Evolutionary conservation across 2,329 filamentous ascomycete species (phyloP), one percentile per base, ranked within the genome.

Genomic region (Alternaria incomplexa): DNA sequence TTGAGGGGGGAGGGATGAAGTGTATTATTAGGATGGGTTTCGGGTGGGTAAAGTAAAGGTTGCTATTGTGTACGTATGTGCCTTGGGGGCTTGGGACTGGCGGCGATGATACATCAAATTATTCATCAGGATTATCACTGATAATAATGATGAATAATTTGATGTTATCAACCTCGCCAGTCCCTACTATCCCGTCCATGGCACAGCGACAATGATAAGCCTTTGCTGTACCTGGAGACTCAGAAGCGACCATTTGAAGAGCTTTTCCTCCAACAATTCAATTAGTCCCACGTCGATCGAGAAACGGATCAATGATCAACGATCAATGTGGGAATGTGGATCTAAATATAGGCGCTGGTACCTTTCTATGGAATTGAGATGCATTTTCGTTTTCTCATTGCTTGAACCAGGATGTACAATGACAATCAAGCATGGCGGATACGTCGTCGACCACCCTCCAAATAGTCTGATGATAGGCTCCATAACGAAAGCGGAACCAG

Each of bases 1-100:
- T 58, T 40, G 36, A 55, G 44, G 60, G 46, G 26, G 3, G 25
- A 64, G 76, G 28, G 36, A 40, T 40, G n/a, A 5, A 5, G 45
- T 63, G 59, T 54, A 63, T 48, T 52, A 53, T 32, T 20, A 25
- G 54, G 20, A 46, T 51, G 20, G 28, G 48, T 56, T 40, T 52
- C 30, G n/a, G 55, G 56, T n/a, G 17, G 47, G n/a, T n/a, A n/a
- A n/a, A n/a, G n/a, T n/a, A n/a, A n/a, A n/a, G n/a, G n/a, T n/a
- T n/a, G n/a, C n/a, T n/a, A n/a, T n/a, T n/a, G n/a, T n/a, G n/a
- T n/a, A n/a, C n/a, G n/a, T 17, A 11, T 40, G n/a, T 17, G 36
- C 36, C 36, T 3, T 40, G 36, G 36, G 36, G 36, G 36, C 3
- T 40, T 40, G 36, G 36, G 5, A 17, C 36, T 40, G 36, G n/a